Percentiles rank a stretch among this genome's conserved stretches.
phyloP scores from a whole-genome alignment of 345 rosid genomes.

The Lepidium sativum region DNA sequence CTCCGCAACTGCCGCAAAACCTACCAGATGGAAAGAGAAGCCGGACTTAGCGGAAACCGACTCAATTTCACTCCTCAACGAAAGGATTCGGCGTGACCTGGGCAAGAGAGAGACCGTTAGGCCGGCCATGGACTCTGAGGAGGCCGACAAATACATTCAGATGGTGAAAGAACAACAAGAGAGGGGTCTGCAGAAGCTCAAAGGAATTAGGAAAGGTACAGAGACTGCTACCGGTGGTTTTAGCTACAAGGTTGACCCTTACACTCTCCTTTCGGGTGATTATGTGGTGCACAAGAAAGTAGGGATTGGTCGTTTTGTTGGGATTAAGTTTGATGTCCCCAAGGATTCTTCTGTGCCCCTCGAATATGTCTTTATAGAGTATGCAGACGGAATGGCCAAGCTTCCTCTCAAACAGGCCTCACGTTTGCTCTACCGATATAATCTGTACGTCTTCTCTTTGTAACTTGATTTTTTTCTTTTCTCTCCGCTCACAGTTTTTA shows the following conservation, averaged over 20 bases:
- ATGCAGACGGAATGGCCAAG: slow-evolving; percentile 96
- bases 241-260: slow-evolving; percentile 86
- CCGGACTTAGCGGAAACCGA: slow-evolving; percentile 36
- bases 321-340: slow-evolving; percentile 66
- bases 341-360: slow-evolving; percentile 51
- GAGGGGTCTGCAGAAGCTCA: slow-evolving; percentile 80
- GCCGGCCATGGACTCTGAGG: slow-evolving; percentile 64
- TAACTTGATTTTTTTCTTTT: not conserved
- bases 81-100: slow-evolving; percentile 63
- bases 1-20: slow-evolving; percentile 27
- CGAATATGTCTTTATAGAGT: slow-evolving; percentile 83
- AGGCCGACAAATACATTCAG: slow-evolving; percentile 77
- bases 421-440: slow-evolving; percentile 82
- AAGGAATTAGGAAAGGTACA: slow-evolving; percentile 41
- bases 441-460: slow-evolving; percentile 44
- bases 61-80: slow-evolving; percentile 64
- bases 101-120: slow-evolving; percentile 45
- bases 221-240: slow-evolving; percentile 31
- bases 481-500: not conserved
- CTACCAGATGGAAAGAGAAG: slow-evolving; percentile 36
- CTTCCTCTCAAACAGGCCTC: slow-evolving; percentile 89
- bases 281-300: slow-evolving; percentile 95
- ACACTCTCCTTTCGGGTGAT: slow-evolving; percentile 60
- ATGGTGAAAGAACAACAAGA: slow-evolving; percentile 84
- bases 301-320: slow-evolving; percentile 83